A percentile compares a stretch with the other conserved stretches of the same genome.
Conservation (phyloP, 495 filamentous ascomycete species). For the Annulohypoxylon moriforme region DNA sequence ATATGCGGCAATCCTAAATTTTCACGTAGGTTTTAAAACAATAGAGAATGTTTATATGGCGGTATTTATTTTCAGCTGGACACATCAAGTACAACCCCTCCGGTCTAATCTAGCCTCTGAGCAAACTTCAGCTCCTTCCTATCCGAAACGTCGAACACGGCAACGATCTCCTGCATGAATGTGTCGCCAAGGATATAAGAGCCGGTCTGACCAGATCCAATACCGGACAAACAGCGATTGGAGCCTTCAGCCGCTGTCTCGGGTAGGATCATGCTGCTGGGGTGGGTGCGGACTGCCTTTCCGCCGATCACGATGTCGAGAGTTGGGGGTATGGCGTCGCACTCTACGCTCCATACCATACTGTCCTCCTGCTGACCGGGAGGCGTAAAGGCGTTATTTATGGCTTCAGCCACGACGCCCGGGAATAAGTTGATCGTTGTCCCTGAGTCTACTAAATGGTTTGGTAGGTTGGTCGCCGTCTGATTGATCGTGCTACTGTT, state of each 20-base stretch:
- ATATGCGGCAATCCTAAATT: no score
- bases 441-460: slow-evolving; percentile 54
- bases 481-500: slow-evolving; percentile 34
- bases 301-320: slow-evolving; percentile 64
- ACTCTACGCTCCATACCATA: slow-evolving; percentile 55
- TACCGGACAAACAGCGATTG: slow-evolving; percentile 56
- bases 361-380: slow-evolving; percentile 18
- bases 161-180: slow-evolving; percentile 69
- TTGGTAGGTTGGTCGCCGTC: slow-evolving; percentile 27
- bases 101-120: slow-evolving; percentile 35
- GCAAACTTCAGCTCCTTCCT: slow-evolving; percentile 62
- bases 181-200: slow-evolving; percentile 66
- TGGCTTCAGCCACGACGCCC: slow-evolving; percentile 45
- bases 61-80: not conserved
- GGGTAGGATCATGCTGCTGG: slow-evolving; percentile 62
- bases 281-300: slow-evolving; percentile 61
- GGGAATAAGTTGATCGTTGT: slow-evolving; percentile 52
- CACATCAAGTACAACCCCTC: not conserved
- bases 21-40: no score
- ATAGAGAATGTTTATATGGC: not conserved
- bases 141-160: slow-evolving; percentile 66
- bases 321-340: slow-evolving; percentile 60
- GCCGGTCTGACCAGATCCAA: slow-evolving; percentile 50
- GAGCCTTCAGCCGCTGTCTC: slow-evolving; percentile 48
- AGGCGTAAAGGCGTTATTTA: slow-evolving; percentile 28